Evolutionary conservation across 768 basidiomycete genomes (phyloP), one percentile per base, ranked within the genome.

Genomic region (Pisolithus albus): DNA sequence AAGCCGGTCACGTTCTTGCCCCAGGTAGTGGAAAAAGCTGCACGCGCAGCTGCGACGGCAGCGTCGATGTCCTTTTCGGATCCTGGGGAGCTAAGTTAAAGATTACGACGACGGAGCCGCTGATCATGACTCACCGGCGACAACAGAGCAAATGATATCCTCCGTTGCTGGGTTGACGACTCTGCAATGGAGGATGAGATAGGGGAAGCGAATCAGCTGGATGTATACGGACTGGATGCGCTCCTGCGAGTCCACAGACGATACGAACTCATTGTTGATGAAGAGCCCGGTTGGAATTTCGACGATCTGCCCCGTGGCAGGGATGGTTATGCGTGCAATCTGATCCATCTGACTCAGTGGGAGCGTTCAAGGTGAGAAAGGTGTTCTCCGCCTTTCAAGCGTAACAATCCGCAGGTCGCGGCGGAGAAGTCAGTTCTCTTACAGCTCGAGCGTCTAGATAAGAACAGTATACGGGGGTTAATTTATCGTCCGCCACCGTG

Each of bases 261-360:
- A 66, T 26, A 89, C 85, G 61, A 92, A 94, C 63, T 92, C 79
- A 64, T 90, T 91, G 74, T 93, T 84, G 70, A 97, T 93, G 73
- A 90, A 97, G 23, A 95, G 76, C 16, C 91, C 91, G 7, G 88
- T 90, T 9, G 84, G 84, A 36, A 93, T 75, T 34, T 72, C 72
- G 46, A 90, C 72, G 60, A 72, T 63, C 64, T 78, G 81, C 49
- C 73, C 70, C 24, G 71, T 64, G 47, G 67, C 62, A 28, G 74
- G 68, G 51, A 81, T 59, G 47, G 63, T 60, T 44, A 83, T 55
- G 34, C 64, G 70, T 48, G 66, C 70, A 47, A 65, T 57, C 51
- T 68, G 71, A 45, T 77, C 60, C 82, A 84, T 84, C 57, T 62
- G 72, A 57, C 30, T 44, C n/a, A n/a, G n/a, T n/a, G 46, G 47